Evolutionary conservation across 2,329 filamentous ascomycete species (phyloP).

Genomic region (Myotisia sp.): DNA sequence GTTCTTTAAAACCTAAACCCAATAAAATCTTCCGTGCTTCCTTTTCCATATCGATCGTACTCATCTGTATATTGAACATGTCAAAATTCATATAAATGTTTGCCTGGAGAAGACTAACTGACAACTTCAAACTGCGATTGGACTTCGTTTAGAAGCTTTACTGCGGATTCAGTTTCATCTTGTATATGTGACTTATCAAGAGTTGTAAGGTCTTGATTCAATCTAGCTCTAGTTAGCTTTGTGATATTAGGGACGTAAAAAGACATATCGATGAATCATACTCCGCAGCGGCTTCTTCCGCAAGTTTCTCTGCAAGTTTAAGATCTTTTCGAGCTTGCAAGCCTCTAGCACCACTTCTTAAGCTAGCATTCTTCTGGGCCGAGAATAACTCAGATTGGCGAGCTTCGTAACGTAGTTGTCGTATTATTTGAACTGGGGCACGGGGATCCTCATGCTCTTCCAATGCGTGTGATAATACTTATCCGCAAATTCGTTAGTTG

Average conservation of each 20-base stretch:
- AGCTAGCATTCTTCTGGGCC: conserved; percentile 56
- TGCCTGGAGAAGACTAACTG: conserved; percentile 8
- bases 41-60: conserved; percentile 48
- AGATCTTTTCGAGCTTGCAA: conserved; percentile 63
- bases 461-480: conserved; percentile 47
- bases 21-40: conserved; percentile 52
- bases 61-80: conserved; percentile 25
- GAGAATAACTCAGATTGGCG: conserved; percentile 51
- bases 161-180: conserved; percentile 53
- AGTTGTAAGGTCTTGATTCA: conserved; percentile 40
- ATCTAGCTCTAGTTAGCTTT: conserved; percentile 12
- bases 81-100: too few species aligned
- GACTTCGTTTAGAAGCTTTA: conserved; percentile 54
- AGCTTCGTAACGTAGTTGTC: conserved; percentile 48
- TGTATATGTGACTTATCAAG: conserved; percentile 45
- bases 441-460: conserved; percentile 42
- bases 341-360: conserved; percentile 62
- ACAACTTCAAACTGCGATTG: conserved; percentile 54
- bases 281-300: conserved; percentile 43
- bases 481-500: neutral
- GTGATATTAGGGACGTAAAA: neutral
- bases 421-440: conserved; percentile 46
- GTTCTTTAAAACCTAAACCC: conserved; percentile 57
- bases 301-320: conserved; percentile 51
- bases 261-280: conserved; percentile 22